Evolutionary conservation across 352 stramenopile genomes (phyloP).

Genomic region (Pilasporangium apinafurcum): DNA sequence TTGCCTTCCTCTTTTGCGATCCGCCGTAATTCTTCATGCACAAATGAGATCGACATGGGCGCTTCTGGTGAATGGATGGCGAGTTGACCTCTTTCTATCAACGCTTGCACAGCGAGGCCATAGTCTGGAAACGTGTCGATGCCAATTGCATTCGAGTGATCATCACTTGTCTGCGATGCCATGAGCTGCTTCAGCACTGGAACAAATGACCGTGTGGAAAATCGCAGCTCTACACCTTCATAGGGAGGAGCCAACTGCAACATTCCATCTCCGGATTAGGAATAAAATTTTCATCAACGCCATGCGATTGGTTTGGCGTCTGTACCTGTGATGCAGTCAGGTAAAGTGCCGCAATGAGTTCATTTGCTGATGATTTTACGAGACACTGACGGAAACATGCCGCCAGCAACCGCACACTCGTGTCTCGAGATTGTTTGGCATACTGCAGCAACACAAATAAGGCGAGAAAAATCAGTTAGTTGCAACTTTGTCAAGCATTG

Average conservation of each 20-base stretch:
- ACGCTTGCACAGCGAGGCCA: constrained; percentile 34
- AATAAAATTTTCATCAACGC: neutral
- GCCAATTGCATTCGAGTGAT: neutral
- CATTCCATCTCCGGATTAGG: neutral
- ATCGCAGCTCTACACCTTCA: constrained; percentile 68
- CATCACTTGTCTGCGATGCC: constrained; percentile 14
- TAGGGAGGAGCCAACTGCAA: constrained; percentile 59
- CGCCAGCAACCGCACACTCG: constrained; percentile 40
- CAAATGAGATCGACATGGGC: constrained; percentile 29
- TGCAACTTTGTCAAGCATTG: neutral
- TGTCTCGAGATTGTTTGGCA: constrained; percentile 44
- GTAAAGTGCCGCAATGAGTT: constrained; percentile 52
- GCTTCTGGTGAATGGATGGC: neutral
- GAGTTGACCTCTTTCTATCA: constrained; percentile 31
- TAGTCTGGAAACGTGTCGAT: constrained; percentile 34
- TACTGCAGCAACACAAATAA: constrained; percentile 13
- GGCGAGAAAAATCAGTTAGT: neutral
- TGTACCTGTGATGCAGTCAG: constrained; percentile 52
- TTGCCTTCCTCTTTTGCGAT: constrained; percentile 53
- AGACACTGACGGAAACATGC: constrained; percentile 27
- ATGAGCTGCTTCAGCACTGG: constrained; percentile 42
- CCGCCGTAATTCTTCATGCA: constrained; percentile 46
- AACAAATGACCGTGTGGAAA: constrained; percentile 57
- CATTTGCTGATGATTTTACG: constrained; percentile 17
- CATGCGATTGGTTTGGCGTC: too few species aligned